Base-by-base conservation (phyloP, 176 grass and related monocot species). In the Thalia dealbata region DNA sequence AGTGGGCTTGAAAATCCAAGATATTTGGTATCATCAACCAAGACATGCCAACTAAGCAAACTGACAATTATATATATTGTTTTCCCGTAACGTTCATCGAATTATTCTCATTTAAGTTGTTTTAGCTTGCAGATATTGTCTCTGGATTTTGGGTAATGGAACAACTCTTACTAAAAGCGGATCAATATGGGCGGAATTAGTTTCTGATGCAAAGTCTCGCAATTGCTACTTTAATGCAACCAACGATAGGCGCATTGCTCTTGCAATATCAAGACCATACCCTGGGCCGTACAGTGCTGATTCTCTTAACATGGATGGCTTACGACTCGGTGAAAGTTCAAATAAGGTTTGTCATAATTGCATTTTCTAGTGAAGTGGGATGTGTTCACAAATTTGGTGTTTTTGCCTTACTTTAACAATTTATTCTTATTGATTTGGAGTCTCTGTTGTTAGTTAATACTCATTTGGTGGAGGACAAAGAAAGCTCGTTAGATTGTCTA, bases 141-240 rank as follows among this genome's bases (percentile, higher is more conserved):
- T 82, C 19, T 82, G 80, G 80, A 52, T 82, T 61, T 28, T 82
- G 67, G 80, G 73, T 10, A 82, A 82, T 82, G 80, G n/a, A 35
- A 23, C 62, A 28, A 82, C 80, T 6, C 63, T 82, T 30, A 27
- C 19, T 22, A 76, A 63, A 21, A 82, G 73, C 50, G 32, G 50
- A 23, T 76, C 80, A 24, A 70, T 82, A 10, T 82, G 80, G 80
- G 29, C 3, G 44, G 59, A 68, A 14, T 71, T 82, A 69, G 73
- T 82, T 6, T 26, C 14, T 16, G 62, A 30, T 73, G 67, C 80
- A 22, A 82, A 24, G 52, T 46, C 3, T 69, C 80, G 80, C 11
- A 10, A 52, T n/a, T 82, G 80, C 41, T 70, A 76, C n/a, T 82
- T 82, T 24, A 59, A 70, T 26, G 80, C 64, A 24, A 68, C 10